A percentile compares a stretch with the other conserved stretches of the same genome.
Evolutionary conservation across 768 basidiomycete species (phyloP).

Genomic region (Floccularia luteovirens): DNA sequence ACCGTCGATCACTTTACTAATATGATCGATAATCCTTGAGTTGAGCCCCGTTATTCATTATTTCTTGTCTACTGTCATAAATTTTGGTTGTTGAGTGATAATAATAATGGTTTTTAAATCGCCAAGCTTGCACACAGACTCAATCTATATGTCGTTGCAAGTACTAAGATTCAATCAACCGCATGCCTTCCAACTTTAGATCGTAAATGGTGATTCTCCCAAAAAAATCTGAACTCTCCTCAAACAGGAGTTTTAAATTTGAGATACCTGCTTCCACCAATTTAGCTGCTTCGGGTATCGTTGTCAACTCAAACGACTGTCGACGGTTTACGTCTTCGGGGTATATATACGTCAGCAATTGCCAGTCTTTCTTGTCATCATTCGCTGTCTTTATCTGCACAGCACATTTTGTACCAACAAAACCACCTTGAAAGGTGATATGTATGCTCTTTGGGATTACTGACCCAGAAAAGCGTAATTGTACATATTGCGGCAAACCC

Average conservation of each 20-base stretch:
- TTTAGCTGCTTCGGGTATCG: slow-evolving; percentile 7
- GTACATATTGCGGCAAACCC: slow-evolving; percentile 75
- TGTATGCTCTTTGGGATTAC: slow-evolving; percentile 50
- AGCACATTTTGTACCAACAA: slow-evolving; percentile 64
- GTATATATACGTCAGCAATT: slow-evolving; percentile 45
- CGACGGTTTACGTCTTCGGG: slow-evolving; percentile 76
- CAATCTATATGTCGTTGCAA: slow-evolving; percentile 1
- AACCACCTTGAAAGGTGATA: slow-evolving; percentile 82
- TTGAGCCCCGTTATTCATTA: no score
- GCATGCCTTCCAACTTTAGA: slow-evolving; percentile 31
- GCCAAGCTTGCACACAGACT: no score
- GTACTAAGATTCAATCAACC: slow-evolving; percentile 2
- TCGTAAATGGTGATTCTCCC: slow-evolving; percentile 75
- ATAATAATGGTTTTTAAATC: no score
- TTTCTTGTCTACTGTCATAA: no score
- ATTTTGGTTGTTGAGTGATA: no score
- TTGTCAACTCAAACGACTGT: slow-evolving; percentile 55
- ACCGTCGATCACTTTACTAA: no score
- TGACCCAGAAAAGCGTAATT: slow-evolving; percentile 45
- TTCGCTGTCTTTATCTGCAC: slow-evolving; percentile 28
- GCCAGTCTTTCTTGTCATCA: slow-evolving; percentile 34
- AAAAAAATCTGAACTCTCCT: slow-evolving; percentile 81
- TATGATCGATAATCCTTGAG: no score
- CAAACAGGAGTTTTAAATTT: slow-evolving; percentile 62
- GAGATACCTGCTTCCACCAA: slow-evolving; percentile 23